A percentile compares a stretch with the other conserved stretches of the same genome.
phyloP scores from a whole-genome alignment of 257 asterid species.

The Salvia hispanica region DNA sequence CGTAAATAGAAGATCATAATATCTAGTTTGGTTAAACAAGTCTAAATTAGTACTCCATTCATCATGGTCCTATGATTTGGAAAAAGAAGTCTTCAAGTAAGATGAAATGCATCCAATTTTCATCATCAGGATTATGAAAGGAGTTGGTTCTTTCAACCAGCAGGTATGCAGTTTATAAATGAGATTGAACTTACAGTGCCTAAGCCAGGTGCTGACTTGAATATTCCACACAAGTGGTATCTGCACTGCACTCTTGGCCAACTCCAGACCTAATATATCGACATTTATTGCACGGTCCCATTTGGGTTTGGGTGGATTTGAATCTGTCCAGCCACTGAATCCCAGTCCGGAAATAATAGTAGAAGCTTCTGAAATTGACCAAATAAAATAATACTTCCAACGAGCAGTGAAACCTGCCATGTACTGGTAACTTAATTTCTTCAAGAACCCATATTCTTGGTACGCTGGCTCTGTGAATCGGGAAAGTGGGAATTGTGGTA shows the following conservation, averaged over 20 bases:
- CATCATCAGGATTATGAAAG: not conserved
- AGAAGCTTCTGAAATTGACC: slow-evolving; percentile 98
- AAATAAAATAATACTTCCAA: slow-evolving; percentile 95
- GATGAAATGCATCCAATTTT: slow-evolving; percentile 7
- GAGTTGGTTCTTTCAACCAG: slow-evolving; percentile 6
- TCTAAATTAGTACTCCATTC: not conserved
- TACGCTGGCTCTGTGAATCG: slow-evolving; percentile 73
- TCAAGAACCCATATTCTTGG: slow-evolving; percentile 88
- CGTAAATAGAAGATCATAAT: not conserved
- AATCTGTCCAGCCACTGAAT: slow-evolving; percentile 92
- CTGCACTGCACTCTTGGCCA: slow-evolving; percentile 89
- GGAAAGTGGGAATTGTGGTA: slow-evolving; percentile 80
- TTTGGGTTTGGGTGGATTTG: slow-evolving; percentile 65
- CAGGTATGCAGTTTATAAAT: slow-evolving; percentile 21
- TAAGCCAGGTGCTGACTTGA: slow-evolving; percentile 99
- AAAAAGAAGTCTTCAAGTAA: not conserved
- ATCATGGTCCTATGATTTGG: not conserved
- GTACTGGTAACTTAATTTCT: slow-evolving; percentile 76
- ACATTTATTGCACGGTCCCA: slow-evolving; percentile 99
- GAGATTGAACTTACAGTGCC: slow-evolving; percentile 81
- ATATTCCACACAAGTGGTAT: slow-evolving; percentile 94
- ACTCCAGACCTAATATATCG: slow-evolving; percentile 85
- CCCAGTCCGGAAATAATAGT: slow-evolving; percentile 91
- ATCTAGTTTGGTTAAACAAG: not conserved
- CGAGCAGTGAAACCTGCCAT: slow-evolving; percentile 95